A percentile compares a stretch with the other conserved stretches of the same genome.
These are phyloP conservation scores for Hymenoscyphus scutula DNA, from an alignment of 2,329 filamentous ascomycete genomes.

Conservation along the genomic window DNA sequence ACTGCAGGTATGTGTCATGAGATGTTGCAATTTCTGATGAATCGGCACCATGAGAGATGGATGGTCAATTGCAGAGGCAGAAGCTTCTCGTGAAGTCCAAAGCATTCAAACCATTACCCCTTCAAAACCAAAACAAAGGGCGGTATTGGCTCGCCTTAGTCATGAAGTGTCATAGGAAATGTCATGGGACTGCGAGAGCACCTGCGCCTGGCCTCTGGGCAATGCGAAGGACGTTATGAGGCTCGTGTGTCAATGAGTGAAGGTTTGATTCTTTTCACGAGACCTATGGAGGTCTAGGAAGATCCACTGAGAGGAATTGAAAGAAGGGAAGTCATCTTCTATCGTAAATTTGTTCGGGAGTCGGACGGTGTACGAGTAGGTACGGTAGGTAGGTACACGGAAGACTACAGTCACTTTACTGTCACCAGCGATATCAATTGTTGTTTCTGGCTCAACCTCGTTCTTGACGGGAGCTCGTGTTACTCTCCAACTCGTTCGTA, in stretches of 20 bases:
- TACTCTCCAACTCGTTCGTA: neutral
- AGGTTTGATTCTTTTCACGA: conserved; percentile 1
- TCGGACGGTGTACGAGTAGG: neutral
- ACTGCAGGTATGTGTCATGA: conserved; percentile 33
- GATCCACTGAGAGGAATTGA: neutral
- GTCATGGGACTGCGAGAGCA: neutral
- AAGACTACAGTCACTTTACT: neutral
- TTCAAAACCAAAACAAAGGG: neutral
- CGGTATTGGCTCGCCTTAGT: conserved; percentile 3
- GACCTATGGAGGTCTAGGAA: neutral
- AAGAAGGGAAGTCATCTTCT: neutral
- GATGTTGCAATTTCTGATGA: conserved; percentile 20
- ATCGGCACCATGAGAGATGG: conserved; percentile 3
- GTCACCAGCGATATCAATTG: neutral
- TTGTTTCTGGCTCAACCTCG: too few species aligned
- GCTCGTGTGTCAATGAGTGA: neutral
- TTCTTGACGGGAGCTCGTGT: neutral
- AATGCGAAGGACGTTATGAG: neutral
- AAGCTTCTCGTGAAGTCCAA: too few species aligned
- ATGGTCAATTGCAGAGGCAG: neutral
- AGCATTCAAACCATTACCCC: too few species aligned
- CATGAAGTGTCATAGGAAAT: neutral
- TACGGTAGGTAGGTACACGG: too few species aligned
- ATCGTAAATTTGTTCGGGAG: neutral
- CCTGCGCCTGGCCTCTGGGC: too few species aligned